Base-by-base conservation (phyloP, 2,329 filamentous ascomycete genomes). In the Drechslerella dactyloides region DNA sequence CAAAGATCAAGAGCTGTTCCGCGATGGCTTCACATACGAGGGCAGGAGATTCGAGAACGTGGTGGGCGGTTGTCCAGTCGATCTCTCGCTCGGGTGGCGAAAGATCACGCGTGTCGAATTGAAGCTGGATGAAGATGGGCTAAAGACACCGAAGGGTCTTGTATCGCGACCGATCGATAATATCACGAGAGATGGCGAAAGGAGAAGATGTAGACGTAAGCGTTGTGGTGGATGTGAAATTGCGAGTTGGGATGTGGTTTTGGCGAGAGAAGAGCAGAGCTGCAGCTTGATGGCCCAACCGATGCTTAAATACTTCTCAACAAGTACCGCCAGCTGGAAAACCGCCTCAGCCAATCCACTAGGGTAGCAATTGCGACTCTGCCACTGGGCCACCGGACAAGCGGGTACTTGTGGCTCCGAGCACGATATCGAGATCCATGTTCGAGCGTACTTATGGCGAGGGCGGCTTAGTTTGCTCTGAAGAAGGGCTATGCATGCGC, bases 1-100 rank as follows among this genome's bases (percentile, higher is more conserved):
- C 58, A 46, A 35, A 51, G 24, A 53, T 33, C 42, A 51, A 23
- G 56, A 35, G 27, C 24, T 65, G 51, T 60, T 17, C 19, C 30
- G 44, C 11, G 5, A 42, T 21, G 13, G 3, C 15, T 33, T 30
- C 27, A 83, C 91, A 81, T 86, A 96, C 93, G 92, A 96, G 87
- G 94, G 94, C 78, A 97, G 89, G 78, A 96, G 89, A 84, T 96
- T 97, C 85, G 92, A 93, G 89, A 96, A 97, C 93, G 91, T 96
- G 84, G 90, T 96, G 91, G 27, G 86, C 89, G 88, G 54, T 52
- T 50, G 19, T 64, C 46, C 40, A 60, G 58, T 33, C 40, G 66
- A 70, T 70, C 66, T 70, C 66, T 70, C 60, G 63, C 66, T 55
- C 13, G 24, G 21, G 24, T n/a, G 64, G 66, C 59, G 60, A 70